phyloP scores from a whole-genome alignment of 345 rosid genomes.

The Salix udensis region DNA sequence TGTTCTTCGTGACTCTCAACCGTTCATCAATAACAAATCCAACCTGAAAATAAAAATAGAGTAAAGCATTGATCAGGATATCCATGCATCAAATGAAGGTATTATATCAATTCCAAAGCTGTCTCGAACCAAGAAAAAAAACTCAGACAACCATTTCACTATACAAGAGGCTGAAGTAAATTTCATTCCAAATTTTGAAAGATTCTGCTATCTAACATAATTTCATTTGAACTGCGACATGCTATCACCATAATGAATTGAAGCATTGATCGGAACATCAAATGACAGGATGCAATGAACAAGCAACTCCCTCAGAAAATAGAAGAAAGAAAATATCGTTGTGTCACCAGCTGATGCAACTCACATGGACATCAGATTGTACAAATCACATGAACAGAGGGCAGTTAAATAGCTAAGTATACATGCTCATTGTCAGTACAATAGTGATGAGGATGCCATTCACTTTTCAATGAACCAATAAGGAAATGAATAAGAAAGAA shows the following conservation, averaged over 20 bases:
- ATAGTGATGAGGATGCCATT: too few species aligned
- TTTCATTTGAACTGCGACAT: neutral
- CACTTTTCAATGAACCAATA: neutral
- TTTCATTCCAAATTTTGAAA: neutral
- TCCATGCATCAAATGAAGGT: neutral
- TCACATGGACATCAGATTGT: neutral
- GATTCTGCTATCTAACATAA: neutral
- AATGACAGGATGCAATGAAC: neutral
- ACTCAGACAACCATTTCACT: neutral
- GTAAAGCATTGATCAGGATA: neutral
- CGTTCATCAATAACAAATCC: constrained; percentile 87
- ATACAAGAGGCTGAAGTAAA: neutral
- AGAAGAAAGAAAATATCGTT: neutral
- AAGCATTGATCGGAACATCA: neutral
- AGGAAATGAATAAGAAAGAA: neutral
- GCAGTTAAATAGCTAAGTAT: neutral
- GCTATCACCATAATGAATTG: neutral
- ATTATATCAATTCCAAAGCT: neutral
- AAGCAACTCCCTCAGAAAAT: neutral
- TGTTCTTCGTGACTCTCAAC: constrained; percentile 59
- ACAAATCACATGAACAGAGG: neutral
- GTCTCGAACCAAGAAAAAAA: neutral
- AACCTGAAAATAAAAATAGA: constrained; percentile 45
- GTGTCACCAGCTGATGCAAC: neutral
- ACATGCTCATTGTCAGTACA: too few species aligned